Percentiles rank a stretch among this genome's conserved stretches.
Conservation (phyloP, 345 rosid genomes). For the Rhizophora mangle region DNA sequence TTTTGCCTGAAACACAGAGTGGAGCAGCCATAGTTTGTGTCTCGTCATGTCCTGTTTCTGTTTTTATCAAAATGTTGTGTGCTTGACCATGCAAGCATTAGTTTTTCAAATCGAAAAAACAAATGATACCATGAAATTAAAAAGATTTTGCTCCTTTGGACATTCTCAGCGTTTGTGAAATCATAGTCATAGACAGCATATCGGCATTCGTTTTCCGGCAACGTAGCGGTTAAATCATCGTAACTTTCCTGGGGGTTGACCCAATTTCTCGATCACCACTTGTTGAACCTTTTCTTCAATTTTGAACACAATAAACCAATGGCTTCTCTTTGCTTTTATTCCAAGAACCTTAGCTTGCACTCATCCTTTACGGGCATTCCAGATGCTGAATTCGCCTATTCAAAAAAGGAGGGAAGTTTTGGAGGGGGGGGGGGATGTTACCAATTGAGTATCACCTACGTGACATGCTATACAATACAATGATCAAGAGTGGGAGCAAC, state of each 20-base stretch:
- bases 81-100: too few species aligned
- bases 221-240: constrained; percentile 19
- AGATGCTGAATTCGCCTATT: constrained; percentile 18
- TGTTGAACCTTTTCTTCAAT: constrained; percentile 22
- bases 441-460: too few species aligned
- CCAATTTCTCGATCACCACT: constrained; percentile 22
- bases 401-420: too few species aligned
- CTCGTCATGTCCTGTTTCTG: too few species aligned
- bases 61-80: too few species aligned
- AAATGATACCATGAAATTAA: constrained; percentile 25
- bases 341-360: constrained; percentile 24
- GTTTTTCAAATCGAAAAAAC: too few species aligned
- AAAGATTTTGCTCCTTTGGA: constrained; percentile 29
- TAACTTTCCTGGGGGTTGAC: constrained; percentile 7
- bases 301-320: constrained; percentile 29
- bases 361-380: constrained; percentile 32
- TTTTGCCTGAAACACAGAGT: too few species aligned
- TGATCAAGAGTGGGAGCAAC: too few species aligned
- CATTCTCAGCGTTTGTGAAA: constrained; percentile 25
- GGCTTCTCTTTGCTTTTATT: constrained; percentile 24
- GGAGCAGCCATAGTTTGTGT: too few species aligned
- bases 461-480: too few species aligned
- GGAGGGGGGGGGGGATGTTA: too few species aligned
- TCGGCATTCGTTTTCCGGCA: constrained; percentile 28
- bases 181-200: constrained; percentile 32